Evolutionary conservation across 2,329 filamentous ascomycete species (phyloP).

Genomic region (Colletotrichum godetiae): DNA sequence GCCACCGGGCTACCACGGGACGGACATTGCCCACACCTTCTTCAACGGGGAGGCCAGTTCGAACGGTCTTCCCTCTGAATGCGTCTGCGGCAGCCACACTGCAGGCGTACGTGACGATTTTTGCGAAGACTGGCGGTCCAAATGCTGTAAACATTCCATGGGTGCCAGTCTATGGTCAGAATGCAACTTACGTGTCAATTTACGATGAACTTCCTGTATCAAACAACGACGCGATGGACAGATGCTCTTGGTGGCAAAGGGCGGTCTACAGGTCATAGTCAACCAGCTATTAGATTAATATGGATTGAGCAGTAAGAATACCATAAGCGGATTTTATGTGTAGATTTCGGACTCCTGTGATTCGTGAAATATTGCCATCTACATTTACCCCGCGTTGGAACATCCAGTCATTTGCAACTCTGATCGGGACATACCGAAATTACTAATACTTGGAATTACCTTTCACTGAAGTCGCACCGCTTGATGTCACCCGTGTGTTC

Average conservation of each 20-base stretch:
- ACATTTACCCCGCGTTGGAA: too few species aligned
- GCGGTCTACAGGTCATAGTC: neutral
- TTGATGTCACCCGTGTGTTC: too few species aligned
- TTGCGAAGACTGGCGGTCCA: slow-evolving; percentile 43
- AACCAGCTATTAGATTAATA: neutral
- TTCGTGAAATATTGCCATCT: neutral
- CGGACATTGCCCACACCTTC: neutral
- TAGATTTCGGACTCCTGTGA: neutral
- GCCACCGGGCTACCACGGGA: neutral
- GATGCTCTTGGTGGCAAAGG: slow-evolving; percentile 43
- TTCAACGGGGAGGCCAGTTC: neutral
- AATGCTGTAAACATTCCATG: slow-evolving; percentile 23
- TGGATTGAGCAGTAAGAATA: neutral
- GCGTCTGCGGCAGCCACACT: slow-evolving; percentile 40
- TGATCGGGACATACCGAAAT: too few species aligned
- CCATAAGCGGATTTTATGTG: neutral
- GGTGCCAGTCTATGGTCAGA: slow-evolving; percentile 26
- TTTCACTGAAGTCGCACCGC: too few species aligned
- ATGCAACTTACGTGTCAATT: slow-evolving; percentile 16
- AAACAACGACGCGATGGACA: slow-evolving; percentile 37
- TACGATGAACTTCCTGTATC: slow-evolving; percentile 6
- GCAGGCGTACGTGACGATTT: slow-evolving; percentile 47
- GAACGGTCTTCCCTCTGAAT: neutral
- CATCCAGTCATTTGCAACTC: too few species aligned
- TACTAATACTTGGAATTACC: too few species aligned